Conservation (phyloP, 139 green algal species). For the Marvania coccoides region DNA sequence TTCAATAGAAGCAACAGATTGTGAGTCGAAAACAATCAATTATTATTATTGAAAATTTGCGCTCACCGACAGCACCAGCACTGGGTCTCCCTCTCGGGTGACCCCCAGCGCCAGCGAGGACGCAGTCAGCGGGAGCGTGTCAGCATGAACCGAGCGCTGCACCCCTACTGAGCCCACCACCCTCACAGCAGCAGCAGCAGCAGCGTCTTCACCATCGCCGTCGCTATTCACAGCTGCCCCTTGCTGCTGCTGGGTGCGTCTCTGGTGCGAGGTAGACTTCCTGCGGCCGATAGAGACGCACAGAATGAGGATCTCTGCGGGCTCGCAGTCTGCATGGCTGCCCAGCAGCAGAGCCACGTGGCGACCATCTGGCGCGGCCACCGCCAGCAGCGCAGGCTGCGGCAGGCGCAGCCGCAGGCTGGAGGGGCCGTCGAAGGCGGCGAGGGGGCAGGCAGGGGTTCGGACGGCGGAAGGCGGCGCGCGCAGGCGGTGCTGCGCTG, state of each 20-base stretch:
- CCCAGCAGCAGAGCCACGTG: constrained; percentile 1
- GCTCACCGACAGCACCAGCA: neutral
- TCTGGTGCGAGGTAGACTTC: no score
- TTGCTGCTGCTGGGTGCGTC: neutral
- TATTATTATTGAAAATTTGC: no score
- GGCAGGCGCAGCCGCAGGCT: neutral
- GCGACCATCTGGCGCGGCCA: neutral
- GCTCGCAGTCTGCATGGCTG: neutral
- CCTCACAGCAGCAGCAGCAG: neutral
- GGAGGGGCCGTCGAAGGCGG: neutral
- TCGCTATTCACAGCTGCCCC: neutral
- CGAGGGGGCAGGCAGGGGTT: neutral
- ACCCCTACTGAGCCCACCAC: neutral
- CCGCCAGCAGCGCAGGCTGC: neutral
- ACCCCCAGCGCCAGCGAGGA: neutral
- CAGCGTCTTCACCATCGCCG: neutral
- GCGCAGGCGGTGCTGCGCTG: no score
- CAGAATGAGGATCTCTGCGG: neutral
- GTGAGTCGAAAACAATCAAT: no score
- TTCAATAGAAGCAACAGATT: no score
- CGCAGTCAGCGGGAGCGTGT: neutral
- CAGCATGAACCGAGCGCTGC: neutral
- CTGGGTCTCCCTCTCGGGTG: neutral
- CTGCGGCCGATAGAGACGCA: no score
- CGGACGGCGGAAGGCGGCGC: neutral